Evolutionary conservation across 116 monocot genomes (phyloP).

Genomic region (Papilionanthe hybrid): DNA sequence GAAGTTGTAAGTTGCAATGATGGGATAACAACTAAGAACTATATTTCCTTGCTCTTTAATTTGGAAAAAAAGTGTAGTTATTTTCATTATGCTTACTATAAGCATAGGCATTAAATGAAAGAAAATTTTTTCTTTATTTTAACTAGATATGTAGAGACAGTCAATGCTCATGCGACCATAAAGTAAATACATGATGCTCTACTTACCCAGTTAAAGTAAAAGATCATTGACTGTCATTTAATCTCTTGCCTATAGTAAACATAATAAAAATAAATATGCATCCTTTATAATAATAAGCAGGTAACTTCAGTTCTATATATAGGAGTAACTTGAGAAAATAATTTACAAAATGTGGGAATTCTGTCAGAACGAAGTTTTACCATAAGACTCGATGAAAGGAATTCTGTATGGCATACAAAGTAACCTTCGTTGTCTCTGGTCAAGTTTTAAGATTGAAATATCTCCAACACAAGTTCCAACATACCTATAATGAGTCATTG

Average conservation of each 20-base stretch:
- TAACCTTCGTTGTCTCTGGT: slow-evolving; percentile 30
- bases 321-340: not conserved
- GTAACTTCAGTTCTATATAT: not conserved
- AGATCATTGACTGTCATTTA: not conserved
- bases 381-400: slow-evolving; percentile 66
- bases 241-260: not conserved
- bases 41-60: not conserved
- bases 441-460: slow-evolving; percentile 62
- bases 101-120: not conserved
- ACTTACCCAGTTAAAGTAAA: not conserved
- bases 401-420: slow-evolving; percentile 59
- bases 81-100: not conserved
- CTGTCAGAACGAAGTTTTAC: slow-evolving; percentile 20
- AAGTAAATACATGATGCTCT: not conserved
- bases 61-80: not conserved
- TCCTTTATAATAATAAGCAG: not conserved
- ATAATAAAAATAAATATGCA: not conserved
- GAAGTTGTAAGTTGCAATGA: not conserved
- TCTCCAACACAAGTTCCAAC: slow-evolving; percentile 62
- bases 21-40: not conserved
- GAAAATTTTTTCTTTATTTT: not conserved
- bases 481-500: slow-evolving; percentile 35
- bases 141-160: not conserved
- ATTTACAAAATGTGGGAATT: not conserved
- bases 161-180: not conserved